These are phyloP conservation scores for Mortierella sp. DNA, from an alignment of 371 early-diverging fungal genomes.

Conservation along the genomic window DNA sequence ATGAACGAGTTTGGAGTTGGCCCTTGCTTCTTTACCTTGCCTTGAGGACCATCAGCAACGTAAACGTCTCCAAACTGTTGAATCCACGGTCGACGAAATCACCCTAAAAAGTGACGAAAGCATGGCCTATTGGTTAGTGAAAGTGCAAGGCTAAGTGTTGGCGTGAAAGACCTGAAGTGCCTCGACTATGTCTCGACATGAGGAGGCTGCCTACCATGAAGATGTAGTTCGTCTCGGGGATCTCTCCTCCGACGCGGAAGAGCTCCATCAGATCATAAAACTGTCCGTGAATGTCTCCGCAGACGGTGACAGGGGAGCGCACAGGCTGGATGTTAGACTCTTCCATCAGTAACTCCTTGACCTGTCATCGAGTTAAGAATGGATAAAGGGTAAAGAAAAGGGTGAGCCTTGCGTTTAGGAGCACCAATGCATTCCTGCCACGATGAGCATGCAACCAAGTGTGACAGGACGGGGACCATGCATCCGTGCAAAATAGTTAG, in stretches of 20 bases:
- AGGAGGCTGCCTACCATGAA: conserved; percentile 83
- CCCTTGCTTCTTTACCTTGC: conserved; percentile 70
- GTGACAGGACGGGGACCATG: neutral
- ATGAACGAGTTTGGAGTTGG: neutral
- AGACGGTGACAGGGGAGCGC: conserved; percentile 95
- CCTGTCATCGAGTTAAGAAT: conserved; percentile 63
- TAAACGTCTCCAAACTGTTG: conserved; percentile 98
- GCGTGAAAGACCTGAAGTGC: neutral
- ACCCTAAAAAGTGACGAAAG: conserved; percentile 68
- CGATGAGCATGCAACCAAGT: neutral
- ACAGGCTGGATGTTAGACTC: conserved; percentile 98
- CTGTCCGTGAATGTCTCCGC: conserved; percentile 99
- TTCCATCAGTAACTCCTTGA: conserved; percentile 93
- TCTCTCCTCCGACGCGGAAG: conserved; percentile 98
- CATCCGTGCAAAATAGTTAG: neutral
- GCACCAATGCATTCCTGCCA: neutral
- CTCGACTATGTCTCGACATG: neutral
- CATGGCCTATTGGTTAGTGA: neutral
- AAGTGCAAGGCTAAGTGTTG: neutral
- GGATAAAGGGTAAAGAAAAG: conserved; percentile 19
- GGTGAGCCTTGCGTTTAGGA: neutral
- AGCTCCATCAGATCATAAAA: conserved; percentile 99
- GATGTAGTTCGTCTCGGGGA: conserved; percentile 97
- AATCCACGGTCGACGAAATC: conserved; percentile 99
- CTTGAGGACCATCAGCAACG: conserved; percentile 94